phyloP scores from a whole-genome alignment of 306 rosid genomes.

The Betula pendula region DNA sequence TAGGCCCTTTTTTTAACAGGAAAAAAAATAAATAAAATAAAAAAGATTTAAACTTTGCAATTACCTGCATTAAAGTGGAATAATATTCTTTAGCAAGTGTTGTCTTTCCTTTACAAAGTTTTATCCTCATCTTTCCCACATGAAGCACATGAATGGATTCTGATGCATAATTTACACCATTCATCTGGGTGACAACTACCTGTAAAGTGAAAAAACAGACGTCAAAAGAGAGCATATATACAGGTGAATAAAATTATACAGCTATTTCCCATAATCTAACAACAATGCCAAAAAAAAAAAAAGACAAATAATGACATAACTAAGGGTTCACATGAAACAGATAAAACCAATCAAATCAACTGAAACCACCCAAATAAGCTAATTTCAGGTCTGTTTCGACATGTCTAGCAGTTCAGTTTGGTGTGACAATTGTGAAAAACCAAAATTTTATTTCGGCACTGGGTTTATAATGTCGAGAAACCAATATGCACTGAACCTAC shows the following conservation, averaged over 20 bases:
- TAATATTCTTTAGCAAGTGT: constrained; percentile 78
- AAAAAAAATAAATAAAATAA: background rate
- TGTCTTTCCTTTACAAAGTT: constrained; percentile 68
- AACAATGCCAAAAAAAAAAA: background rate
- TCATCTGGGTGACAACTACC: constrained; percentile 84
- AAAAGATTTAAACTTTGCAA: constrained; percentile 1
- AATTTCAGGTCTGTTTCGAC: background rate
- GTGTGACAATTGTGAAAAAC: background rate
- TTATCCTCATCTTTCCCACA: constrained; percentile 92
- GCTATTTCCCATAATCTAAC: too few species aligned
- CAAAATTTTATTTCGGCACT: background rate
- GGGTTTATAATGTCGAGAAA: background rate
- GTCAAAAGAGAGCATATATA: background rate
- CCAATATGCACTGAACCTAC: background rate
- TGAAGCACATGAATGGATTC: constrained; percentile 82
- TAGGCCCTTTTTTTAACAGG: background rate
- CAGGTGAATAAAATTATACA: background rate
- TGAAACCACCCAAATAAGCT: background rate
- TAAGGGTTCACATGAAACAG: background rate
- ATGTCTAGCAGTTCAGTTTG: background rate
- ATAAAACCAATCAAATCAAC: background rate
- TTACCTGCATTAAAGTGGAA: constrained; percentile 87
- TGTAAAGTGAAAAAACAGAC: constrained; percentile 35
- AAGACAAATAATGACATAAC: background rate
- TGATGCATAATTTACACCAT: constrained; percentile 52